A percentile compares a stretch with the other conserved stretches of the same genome.
These are phyloP conservation scores for Blastobotrys apis DNA, from an alignment of 1,139 yeast species.

Conservation along the genomic window DNA sequence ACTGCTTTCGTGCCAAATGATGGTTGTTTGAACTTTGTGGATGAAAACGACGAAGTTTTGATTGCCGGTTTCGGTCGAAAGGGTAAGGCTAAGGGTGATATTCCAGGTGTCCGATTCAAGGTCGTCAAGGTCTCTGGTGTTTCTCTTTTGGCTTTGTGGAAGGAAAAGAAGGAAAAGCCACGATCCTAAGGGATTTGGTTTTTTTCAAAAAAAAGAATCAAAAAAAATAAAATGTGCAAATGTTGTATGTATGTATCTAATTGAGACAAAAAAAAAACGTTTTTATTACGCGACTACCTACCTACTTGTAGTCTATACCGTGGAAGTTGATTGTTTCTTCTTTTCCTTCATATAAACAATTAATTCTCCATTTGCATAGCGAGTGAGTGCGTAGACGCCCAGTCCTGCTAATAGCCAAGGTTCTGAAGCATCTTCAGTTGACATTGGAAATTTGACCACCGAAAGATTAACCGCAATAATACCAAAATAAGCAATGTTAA, in stretches of 20 bases:
- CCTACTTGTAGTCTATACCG: too few species aligned
- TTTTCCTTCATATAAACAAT: too few species aligned
- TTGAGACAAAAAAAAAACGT: too few species aligned
- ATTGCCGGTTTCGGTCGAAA: slow-evolving; percentile 99
- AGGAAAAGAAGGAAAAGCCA: slow-evolving; percentile 99
- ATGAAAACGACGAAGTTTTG: slow-evolving; percentile 96
- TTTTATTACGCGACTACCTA: too few species aligned
- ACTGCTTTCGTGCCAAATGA: slow-evolving; percentile 99
- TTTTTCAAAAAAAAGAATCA: neutral
- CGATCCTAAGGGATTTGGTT: slow-evolving; percentile 62
- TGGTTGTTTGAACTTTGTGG: slow-evolving; percentile 99
- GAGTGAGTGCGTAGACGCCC: too few species aligned
- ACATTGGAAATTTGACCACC: too few species aligned
- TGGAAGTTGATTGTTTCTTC: too few species aligned
- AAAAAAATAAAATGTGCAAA: neutral
- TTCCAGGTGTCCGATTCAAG: slow-evolving; percentile 83
- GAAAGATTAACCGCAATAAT: too few species aligned
- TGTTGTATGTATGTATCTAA: neutral
- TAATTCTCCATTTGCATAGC: too few species aligned
- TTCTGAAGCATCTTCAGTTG: too few species aligned
- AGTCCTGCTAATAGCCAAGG: too few species aligned
- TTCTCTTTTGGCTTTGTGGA: slow-evolving; percentile 98
- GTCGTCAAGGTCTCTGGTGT: slow-evolving; percentile 99
- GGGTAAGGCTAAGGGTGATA: slow-evolving; percentile 99
- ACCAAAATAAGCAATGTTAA: too few species aligned